Evolutionary conservation across 2,329 filamentous ascomycete genomes (phyloP).

Genomic region (Aspergillus sp.): DNA sequence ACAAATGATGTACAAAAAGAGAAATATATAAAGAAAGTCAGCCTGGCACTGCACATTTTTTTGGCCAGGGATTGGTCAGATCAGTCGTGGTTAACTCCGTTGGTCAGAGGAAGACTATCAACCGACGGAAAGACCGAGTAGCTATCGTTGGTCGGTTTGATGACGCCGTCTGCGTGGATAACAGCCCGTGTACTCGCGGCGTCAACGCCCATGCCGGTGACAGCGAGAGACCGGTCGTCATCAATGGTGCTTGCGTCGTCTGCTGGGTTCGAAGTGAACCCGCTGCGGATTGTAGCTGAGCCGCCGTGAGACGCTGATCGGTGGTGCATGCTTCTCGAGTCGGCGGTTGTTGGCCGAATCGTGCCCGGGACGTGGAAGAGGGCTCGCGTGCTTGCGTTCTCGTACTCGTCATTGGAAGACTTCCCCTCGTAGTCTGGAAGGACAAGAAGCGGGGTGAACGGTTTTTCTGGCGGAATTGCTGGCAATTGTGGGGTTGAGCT

Average conservation of each 20-base stretch:
- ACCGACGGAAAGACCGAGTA: constrained; percentile 23
- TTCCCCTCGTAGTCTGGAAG: constrained; percentile 30
- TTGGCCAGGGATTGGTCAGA: too few species aligned
- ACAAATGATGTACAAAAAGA: background rate
- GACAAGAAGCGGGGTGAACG: constrained; percentile 25
- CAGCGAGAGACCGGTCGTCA: constrained; percentile 24
- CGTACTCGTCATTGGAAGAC: constrained; percentile 26
- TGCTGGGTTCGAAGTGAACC: constrained; percentile 24
- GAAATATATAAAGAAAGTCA: background rate
- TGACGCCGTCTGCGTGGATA: constrained; percentile 27
- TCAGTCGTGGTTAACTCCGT: background rate
- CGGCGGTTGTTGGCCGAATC: constrained; percentile 21
- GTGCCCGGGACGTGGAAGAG: constrained; percentile 30
- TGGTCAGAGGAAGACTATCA: constrained; percentile 24
- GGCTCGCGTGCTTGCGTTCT: constrained; percentile 35
- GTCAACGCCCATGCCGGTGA: constrained; percentile 21
- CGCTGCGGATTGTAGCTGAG: constrained; percentile 30
- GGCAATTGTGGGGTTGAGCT: background rate
- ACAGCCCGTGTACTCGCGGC: constrained; percentile 33
- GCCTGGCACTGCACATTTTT: too few species aligned
- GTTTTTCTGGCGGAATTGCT: constrained; percentile 14
- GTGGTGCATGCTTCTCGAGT: constrained; percentile 16
- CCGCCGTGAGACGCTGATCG: constrained; percentile 24
- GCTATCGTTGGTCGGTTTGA: constrained; percentile 17
- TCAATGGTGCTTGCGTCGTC: constrained; percentile 31